phyloP scores from a whole-genome alignment of 2,329 filamentous ascomycete genomes.

The Lasiodiplodia sp. region DNA sequence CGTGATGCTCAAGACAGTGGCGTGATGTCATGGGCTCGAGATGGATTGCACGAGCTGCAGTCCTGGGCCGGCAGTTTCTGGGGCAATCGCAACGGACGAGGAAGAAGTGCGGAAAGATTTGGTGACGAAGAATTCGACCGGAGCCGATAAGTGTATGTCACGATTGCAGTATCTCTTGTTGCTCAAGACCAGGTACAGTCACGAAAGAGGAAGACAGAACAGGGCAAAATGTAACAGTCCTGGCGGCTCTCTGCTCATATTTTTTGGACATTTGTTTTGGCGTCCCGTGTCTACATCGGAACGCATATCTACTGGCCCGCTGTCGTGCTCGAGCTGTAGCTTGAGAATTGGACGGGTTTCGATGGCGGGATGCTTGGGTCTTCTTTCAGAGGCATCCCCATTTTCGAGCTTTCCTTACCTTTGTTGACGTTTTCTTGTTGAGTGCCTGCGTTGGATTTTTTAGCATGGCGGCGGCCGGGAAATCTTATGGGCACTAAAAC shows the following conservation, averaged over 20 bases:
- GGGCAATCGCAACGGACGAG: neutral
- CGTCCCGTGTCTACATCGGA: neutral
- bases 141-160: neutral
- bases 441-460: neutral
- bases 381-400: neutral
- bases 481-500: neutral
- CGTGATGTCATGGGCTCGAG: slow-evolving; percentile 17
- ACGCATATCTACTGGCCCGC: neutral
- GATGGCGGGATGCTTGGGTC: neutral
- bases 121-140: slow-evolving; percentile 7
- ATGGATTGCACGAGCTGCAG: slow-evolving; percentile 20
- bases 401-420: neutral
- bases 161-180: neutral
- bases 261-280: neutral
- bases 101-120: slow-evolving; percentile 11
- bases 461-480: slow-evolving; percentile 9
- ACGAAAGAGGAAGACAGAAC: neutral
- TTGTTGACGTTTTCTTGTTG: neutral
- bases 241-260: slow-evolving; percentile 18
- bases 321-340: neutral
- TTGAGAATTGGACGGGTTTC: neutral
- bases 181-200: neutral
- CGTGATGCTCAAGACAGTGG: slow-evolving; percentile 18
- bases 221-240: neutral
- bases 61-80: slow-evolving; percentile 26